A percentile compares a stretch with the other conserved stretches of the same genome.
These are phyloP conservation scores for Ulota crispa DNA, from an alignment of 225 moss, liverwort and hornwort genomes.

Conservation along the genomic window DNA sequence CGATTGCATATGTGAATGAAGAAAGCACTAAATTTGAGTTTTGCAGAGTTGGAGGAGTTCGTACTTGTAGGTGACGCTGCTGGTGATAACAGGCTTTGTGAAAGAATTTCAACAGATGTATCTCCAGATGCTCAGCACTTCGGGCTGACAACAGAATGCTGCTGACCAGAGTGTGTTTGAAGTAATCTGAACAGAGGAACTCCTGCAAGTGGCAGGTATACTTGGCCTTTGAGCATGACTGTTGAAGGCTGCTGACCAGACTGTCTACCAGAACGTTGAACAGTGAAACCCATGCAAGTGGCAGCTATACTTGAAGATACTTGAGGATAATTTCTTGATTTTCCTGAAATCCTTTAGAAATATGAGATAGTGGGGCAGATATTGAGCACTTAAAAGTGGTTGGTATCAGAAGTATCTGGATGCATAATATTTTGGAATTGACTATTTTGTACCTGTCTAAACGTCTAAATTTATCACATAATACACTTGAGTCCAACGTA, in stretches of 20 bases:
- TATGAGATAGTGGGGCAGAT: conserved; percentile 14
- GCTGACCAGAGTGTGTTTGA: conserved; percentile 26
- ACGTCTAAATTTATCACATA: neutral
- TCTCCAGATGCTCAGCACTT: conserved; percentile 21
- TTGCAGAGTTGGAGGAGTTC: conserved; percentile 50
- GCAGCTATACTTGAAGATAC: neutral
- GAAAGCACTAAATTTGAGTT: conserved; percentile 26
- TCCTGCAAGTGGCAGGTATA: neutral
- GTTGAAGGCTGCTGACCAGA: conserved; percentile 29
- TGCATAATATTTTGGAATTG: conserved; percentile 28
- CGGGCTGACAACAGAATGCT: conserved; percentile 19
- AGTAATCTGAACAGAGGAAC: conserved; percentile 27
- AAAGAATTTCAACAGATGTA: conserved; percentile 26
- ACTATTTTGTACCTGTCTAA: conserved; percentile 20
- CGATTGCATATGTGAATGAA: neutral
- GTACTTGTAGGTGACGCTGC: conserved; percentile 39
- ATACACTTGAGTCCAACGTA: neutral
- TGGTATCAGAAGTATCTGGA: conserved; percentile 14
- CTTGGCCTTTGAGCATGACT: conserved; percentile 9
- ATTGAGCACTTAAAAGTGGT: conserved; percentile 19
- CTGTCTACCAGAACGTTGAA: conserved; percentile 14
- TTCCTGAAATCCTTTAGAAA: conserved; percentile 11
- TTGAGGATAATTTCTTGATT: neutral
- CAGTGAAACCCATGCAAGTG: conserved; percentile 27
- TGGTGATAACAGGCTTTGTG: conserved; percentile 20